A percentile compares a stretch with the other conserved stretches of the same genome.
These are phyloP conservation scores for Claviceps maximensis DNA, from an alignment of 2,329 filamentous ascomycete species.

Conservation along the genomic window DNA sequence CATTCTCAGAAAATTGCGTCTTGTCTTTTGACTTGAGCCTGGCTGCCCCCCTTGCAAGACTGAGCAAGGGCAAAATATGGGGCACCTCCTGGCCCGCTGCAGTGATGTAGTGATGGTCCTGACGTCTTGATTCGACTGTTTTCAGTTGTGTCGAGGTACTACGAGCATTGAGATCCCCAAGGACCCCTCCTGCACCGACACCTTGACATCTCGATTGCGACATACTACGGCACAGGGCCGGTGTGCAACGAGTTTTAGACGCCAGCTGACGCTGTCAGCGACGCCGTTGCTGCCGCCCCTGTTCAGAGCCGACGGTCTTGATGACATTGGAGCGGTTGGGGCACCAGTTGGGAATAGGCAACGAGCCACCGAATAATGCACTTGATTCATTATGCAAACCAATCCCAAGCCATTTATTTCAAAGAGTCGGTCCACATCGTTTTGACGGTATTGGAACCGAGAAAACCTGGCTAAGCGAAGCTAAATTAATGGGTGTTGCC, in stretches of 20 bases:
- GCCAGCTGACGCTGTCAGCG: neutral
- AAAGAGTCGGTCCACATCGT: neutral
- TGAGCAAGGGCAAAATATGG: constrained; percentile 1
- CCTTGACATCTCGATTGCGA: neutral
- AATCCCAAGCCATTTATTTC: neutral
- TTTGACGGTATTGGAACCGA: neutral
- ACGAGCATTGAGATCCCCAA: neutral
- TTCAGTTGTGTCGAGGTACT: neutral
- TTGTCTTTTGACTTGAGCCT: neutral
- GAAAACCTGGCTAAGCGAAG: neutral
- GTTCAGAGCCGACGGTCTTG: neutral
- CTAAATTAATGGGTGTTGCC: neutral
- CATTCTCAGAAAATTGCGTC: neutral
- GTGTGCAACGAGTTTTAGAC: neutral
- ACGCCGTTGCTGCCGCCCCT: constrained; percentile 1
- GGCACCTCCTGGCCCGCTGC: neutral
- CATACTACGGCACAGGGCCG: neutral
- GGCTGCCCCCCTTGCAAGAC: neutral
- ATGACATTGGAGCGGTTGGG: neutral
- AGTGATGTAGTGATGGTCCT: neutral
- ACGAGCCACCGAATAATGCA: neutral
- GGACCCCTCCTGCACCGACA: neutral
- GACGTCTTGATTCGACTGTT: neutral
- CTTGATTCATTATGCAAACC: neutral
- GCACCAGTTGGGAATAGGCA: neutral